These are phyloP conservation scores for Melastoma malabathricum DNA, from an alignment of 345 rosid species.

Conservation along the genomic window DNA sequence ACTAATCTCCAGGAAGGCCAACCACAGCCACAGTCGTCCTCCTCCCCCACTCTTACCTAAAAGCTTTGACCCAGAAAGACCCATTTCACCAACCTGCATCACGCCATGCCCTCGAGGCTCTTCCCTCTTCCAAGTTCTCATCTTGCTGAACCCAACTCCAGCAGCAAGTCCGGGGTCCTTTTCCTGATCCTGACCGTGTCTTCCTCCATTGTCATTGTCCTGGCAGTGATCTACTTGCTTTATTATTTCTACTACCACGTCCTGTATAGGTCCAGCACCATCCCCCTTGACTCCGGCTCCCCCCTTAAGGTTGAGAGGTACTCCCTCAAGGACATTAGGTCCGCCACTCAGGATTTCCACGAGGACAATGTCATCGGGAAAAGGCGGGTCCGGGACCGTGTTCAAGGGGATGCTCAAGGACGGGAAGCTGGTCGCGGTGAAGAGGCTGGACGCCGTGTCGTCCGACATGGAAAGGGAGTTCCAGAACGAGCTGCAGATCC, in stretches of 20 bases:
- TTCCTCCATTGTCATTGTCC: conserved; percentile 47
- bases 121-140: conserved; percentile 29
- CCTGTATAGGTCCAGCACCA: conserved; percentile 54
- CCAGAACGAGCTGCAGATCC: conserved; percentile 92
- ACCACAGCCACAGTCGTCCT: no score
- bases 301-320: conserved; percentile 57
- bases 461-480: conserved; percentile 79
- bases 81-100: conserved; percentile 7
- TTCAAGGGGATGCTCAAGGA: conserved; percentile 63
- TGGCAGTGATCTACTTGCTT: conserved; percentile 57
- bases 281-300: conserved; percentile 54
- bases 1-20: no score
- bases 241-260: conserved; percentile 66
- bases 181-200: conserved; percentile 62
- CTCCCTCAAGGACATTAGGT: conserved; percentile 61
- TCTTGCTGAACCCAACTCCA: conserved; percentile 24
- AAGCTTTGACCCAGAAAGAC: neutral
- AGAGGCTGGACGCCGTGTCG: conserved; percentile 55
- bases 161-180: conserved; percentile 38
- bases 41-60: no score
- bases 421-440: conserved; percentile 73
- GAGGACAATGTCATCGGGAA: conserved; percentile 61
- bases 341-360: conserved; percentile 64
- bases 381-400: conserved; percentile 97
- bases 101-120: conserved; percentile 69